phyloP scores from a whole-genome alignment of 2,329 filamentous ascomycete genomes.

The Apiospora arundinis region DNA sequence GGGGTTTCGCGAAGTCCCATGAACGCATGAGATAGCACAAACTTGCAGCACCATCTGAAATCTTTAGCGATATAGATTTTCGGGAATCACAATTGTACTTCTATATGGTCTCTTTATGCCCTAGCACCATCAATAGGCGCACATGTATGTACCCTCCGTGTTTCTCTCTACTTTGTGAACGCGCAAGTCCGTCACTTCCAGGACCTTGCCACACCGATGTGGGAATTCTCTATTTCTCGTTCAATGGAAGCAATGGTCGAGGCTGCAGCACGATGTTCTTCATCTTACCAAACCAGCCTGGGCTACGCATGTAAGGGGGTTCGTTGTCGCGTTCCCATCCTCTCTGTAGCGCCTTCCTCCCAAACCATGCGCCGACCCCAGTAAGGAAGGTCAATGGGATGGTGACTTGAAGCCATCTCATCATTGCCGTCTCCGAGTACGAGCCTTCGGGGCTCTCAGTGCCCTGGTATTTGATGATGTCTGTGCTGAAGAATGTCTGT shows the following conservation, averaged over 20 bases:
- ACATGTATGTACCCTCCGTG: not conserved
- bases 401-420: slow-evolving; percentile 45
- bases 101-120: not conserved
- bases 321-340: not conserved
- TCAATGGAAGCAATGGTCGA: not conserved
- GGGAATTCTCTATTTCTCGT: not conserved
- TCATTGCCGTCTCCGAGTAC: slow-evolving; percentile 40
- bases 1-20: not conserved
- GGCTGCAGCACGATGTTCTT: not conserved
- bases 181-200: not conserved
- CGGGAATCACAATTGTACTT: not conserved
- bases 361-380: slow-evolving; percentile 22
- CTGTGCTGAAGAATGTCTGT: slow-evolving; percentile 44
- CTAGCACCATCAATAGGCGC: not conserved
- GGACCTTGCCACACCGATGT: not conserved
- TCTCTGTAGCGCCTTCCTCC: not conserved
- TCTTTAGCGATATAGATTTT: not conserved
- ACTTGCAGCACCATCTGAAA: not conserved
- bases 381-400: slow-evolving; percentile 45
- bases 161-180: not conserved
- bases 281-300: not conserved
- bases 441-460: slow-evolving; percentile 28
- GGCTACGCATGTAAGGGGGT: no score
- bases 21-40: not conserved
- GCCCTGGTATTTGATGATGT: slow-evolving; percentile 29